Base-by-base conservation (phyloP, 768 basidiomycete species). In the Dictyophora rubrovolvata region DNA sequence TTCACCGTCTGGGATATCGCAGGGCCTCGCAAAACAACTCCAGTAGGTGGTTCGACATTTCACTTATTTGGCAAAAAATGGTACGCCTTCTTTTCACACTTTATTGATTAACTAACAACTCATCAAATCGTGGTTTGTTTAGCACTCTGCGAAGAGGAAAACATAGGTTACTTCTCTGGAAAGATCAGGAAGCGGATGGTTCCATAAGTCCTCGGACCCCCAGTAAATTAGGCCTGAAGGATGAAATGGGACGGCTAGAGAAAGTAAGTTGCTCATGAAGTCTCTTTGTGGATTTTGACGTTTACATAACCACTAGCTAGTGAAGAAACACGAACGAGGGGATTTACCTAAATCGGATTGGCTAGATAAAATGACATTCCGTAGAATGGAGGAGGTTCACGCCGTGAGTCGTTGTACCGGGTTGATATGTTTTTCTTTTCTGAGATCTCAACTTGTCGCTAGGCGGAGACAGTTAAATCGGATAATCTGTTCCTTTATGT, bases 1-100 rank as follows among this genome's bases (percentile, higher is more conserved):
- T 88, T 98, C 66, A 98, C 96, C 0, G 86, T 97, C 7, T 97
- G 93, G 89, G 94, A 98, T 67, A 93, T 93, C 60, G 87, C 84
- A 37, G 88, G 89, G 0, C 86, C 92, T 21, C 80, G 90, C 7
- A 75, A 79, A 50, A 84, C 90, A 1, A 77, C 82, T 17, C 89
- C 93, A 6, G 86, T 97, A 4, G 96, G 95, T 33, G 95, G 94
- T 0, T 83, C 93, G 2, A 96, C 93, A 0, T 87, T 98, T 67
- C 78, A 83, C 18, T 65, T 99, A 42, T 99, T 99, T 70, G 87
- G 92, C 14, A 89, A 90, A 81, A 96, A 97, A 75, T 87, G 87
- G 93, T 89, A 61, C 52, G 79, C 56, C 70, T 0, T 6, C 48
- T 23, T 8, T 9, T 34, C 20, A 50, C 51, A 22, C 2, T 35